Evolutionary conservation across 192 early-diverging fungal genomes (phyloP).

Genomic region (Dispira parvispora): DNA sequence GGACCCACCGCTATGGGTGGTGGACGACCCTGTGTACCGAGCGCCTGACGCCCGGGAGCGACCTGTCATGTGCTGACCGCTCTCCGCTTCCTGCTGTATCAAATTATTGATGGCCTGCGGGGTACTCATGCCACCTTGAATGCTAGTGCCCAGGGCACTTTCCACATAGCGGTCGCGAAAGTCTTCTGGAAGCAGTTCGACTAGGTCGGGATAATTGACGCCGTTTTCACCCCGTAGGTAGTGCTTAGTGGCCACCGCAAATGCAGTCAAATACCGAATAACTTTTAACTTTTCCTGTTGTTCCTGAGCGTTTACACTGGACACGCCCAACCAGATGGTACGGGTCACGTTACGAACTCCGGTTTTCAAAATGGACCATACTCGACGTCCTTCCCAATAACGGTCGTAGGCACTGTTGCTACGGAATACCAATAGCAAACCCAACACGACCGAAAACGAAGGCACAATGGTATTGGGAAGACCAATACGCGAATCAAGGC

Average conservation of each 20-base stretch:
- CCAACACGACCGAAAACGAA: constrained; percentile 39
- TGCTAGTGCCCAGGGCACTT: not conserved
- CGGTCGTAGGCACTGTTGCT: constrained; percentile 60
- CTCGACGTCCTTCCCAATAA: constrained; percentile 64
- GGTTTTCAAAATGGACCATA: constrained; percentile 43
- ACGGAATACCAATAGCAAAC: constrained; percentile 66
- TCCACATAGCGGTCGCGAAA: constrained; percentile 21
- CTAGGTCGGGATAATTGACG: constrained; percentile 36
- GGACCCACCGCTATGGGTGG: not conserved
- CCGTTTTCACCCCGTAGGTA: constrained; percentile 43
- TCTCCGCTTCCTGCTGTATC: not conserved
- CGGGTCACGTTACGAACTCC: constrained; percentile 52
- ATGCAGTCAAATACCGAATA: constrained; percentile 37
- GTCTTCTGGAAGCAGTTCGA: constrained; percentile 34
- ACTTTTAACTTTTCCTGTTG: constrained; percentile 34
- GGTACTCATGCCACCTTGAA: not conserved
- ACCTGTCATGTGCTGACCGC: not conserved
- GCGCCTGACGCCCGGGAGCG: not conserved
- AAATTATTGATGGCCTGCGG: not conserved
- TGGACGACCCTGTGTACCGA: not conserved
- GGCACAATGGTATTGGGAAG: constrained; percentile 21
- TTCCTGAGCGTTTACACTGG: constrained; percentile 25
- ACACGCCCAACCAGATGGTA: constrained; percentile 45
- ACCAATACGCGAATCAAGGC: constrained; percentile 19
- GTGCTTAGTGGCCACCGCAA: constrained; percentile 35